Base-by-base conservation (phyloP, 2,329 filamentous ascomycete genomes). In the Monilinia fructicola region DNA sequence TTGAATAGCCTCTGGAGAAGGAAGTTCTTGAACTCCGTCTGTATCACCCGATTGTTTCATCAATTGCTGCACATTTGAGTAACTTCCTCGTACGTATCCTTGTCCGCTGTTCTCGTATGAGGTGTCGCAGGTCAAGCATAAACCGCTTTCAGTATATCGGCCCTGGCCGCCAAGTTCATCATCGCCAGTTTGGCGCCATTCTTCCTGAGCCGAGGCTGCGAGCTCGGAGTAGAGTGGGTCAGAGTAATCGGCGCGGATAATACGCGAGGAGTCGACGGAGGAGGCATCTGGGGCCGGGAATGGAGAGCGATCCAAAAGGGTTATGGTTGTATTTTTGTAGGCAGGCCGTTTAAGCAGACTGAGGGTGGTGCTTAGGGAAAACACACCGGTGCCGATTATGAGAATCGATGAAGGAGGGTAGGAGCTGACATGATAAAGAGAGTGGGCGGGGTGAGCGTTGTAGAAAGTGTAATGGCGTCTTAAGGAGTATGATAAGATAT, bases 171-270 rank as follows among this genome's bases (percentile, higher is more conserved):
- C 89, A 60, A 88, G 79, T 42, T 83, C 79, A 54, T 66, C 23
- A 14, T 60, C 48, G 65, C 81, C 85, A 72, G 77, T 77, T 76
- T 84, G 85, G 72, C 89, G 86, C 91, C 87, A 95, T 74, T 84
- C 81, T 23, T 82, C 78, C 74, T 91, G 90, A 1, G 93, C 92
- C 46, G 86, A 81, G 23, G 85, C 83, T 26, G 89, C 92, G 55
- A 98, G 86, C 21, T 82, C 80, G 7, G 92, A 85, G 78, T 98
- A 98, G 28, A 88, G 85, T 0, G 85, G 80, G 74, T 94, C 88
- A 6, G 91, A 88, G 75, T 98, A 98, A 81, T 98, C 94, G 61
- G 85, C 79, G 66, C 87, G 83, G 70, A 90, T 82, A 12, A 89
- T 87, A 71, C 87, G 84, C 18, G 86, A 88, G 4, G 81, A 82